A percentile compares a stretch with the other conserved stretches of the same genome.
These are phyloP conservation scores for Mycena haematopus DNA, from an alignment of 768 basidiomycete species.

Conservation along the genomic window DNA sequence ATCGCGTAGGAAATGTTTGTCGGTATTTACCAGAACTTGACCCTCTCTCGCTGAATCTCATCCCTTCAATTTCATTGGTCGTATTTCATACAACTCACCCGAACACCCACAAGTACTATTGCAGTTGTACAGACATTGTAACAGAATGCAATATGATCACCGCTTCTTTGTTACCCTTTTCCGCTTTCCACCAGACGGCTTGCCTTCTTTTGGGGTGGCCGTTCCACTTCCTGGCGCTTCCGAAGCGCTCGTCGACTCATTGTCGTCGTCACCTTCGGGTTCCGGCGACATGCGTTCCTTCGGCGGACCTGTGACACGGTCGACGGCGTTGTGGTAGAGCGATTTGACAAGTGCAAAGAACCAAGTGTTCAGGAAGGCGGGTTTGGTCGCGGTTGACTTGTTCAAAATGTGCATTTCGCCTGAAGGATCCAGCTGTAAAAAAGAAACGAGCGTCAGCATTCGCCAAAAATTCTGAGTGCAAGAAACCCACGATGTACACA, in stretches of 20 bases:
- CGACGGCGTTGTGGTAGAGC: slow-evolving; percentile 37
- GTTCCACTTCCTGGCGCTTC: slow-evolving; percentile 52
- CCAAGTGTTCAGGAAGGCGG: slow-evolving; percentile 75
- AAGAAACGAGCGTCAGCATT: slow-evolving; percentile 5
- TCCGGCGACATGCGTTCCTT: slow-evolving; percentile 35
- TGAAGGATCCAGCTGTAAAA: slow-evolving; percentile 61
- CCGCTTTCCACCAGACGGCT: slow-evolving; percentile 68
- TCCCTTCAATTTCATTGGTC: neutral
- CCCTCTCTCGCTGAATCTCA: neutral
- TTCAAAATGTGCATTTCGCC: slow-evolving; percentile 67
- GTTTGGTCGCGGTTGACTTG: slow-evolving; percentile 59
- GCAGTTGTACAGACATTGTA: slow-evolving; percentile 15
- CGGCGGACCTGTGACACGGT: slow-evolving; percentile 27
- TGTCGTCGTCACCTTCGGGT: slow-evolving; percentile 45
- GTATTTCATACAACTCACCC: neutral
- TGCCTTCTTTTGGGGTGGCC: slow-evolving; percentile 44
- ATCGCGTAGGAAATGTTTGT: neutral
- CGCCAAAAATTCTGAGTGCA: neutral
- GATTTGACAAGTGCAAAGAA: slow-evolving; percentile 56
- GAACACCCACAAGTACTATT: slow-evolving; percentile 5
- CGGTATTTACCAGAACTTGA: neutral
- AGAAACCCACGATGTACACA: slow-evolving; percentile 75
- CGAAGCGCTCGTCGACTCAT: slow-evolving; percentile 50
- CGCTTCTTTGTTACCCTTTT: slow-evolving; percentile 63
- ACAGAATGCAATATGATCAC: slow-evolving; percentile 38